Conservation (phyloP, 169 alveolate genomes). For the Plasmodium knowlesi region DNA sequence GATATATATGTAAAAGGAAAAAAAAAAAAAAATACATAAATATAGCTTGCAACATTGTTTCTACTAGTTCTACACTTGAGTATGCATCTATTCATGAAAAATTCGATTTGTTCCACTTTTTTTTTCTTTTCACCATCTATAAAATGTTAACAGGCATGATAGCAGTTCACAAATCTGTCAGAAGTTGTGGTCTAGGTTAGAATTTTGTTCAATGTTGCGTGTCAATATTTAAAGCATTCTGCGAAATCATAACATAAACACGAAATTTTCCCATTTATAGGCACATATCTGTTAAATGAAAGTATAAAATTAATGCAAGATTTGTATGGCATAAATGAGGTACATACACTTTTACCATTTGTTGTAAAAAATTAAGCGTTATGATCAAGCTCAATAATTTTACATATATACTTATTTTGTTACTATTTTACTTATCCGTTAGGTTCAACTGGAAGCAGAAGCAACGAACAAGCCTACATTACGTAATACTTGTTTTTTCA, state of each 20-base stretch:
- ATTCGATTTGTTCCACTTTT: neutral
- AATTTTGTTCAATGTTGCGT: neutral
- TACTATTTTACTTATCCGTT: slow-evolving; percentile 6
- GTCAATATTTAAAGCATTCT: slow-evolving; percentile 2
- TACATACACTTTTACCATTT: slow-evolving; percentile 15
- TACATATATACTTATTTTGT: slow-evolving; percentile 22
- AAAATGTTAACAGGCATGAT: slow-evolving; percentile 70
- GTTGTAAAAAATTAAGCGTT: slow-evolving; percentile 7
- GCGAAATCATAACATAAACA: neutral
- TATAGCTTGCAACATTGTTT: neutral
- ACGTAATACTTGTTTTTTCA: slow-evolving; percentile 29
- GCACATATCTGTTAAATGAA: slow-evolving; percentile 63
- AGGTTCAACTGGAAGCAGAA: slow-evolving; percentile 76
- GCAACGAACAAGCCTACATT: slow-evolving; percentile 72
- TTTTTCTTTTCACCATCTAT: slow-evolving; percentile 1
- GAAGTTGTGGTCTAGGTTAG: slow-evolving; percentile 66
- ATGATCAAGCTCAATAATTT: neutral
- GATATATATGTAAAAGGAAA: slow-evolving; percentile 70
- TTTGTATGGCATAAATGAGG: slow-evolving; percentile 66
- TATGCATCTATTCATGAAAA: slow-evolving; percentile 8
- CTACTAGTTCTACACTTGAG: neutral
- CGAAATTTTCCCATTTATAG: slow-evolving; percentile 24
- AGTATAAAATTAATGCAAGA: slow-evolving; percentile 71
- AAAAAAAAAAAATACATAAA: neutral
- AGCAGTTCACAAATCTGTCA: slow-evolving; percentile 70